Evolutionary conservation across 2,329 filamentous ascomycete species (phyloP).

Genomic region (Pestalotiopsis sp.): DNA sequence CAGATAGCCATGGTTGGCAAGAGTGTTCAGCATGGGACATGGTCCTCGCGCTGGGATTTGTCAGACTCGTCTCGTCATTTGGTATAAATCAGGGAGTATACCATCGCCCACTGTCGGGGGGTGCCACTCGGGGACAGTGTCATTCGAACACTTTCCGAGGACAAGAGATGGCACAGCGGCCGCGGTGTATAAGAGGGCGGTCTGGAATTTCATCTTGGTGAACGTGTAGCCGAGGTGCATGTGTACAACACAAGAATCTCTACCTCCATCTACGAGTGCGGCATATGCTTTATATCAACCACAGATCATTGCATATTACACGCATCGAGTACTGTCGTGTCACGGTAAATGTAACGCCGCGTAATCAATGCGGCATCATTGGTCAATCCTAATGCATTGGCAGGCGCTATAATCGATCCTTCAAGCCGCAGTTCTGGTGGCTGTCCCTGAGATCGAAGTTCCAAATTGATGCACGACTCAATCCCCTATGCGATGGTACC

Average conservation of each 20-base stretch:
- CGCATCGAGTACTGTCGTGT: background rate
- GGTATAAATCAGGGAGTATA: background rate
- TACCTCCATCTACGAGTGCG: background rate
- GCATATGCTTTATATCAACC: background rate
- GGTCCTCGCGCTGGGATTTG: conserved; percentile 2
- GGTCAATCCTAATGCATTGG: background rate
- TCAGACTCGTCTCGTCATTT: background rate
- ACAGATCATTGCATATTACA: background rate
- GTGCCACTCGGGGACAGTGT: background rate
- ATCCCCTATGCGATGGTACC: too few relatives aligned
- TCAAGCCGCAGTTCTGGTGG: background rate
- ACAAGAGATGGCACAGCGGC: background rate
- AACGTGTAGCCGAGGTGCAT: background rate
- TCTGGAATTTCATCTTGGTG: background rate
- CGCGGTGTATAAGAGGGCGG: background rate
- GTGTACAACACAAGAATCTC: background rate
- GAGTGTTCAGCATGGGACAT: conserved; percentile 17
- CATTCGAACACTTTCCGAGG: background rate
- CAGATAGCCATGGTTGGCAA: conserved; percentile 16
- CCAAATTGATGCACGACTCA: too few relatives aligned
- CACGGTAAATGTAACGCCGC: background rate
- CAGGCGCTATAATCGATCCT: background rate
- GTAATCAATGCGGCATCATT: background rate
- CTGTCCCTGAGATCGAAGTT: background rate
- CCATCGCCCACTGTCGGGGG: background rate